phyloP scores from a whole-genome alignment of 2,329 filamentous ascomycete species.

The Westerdykella sp. region DNA sequence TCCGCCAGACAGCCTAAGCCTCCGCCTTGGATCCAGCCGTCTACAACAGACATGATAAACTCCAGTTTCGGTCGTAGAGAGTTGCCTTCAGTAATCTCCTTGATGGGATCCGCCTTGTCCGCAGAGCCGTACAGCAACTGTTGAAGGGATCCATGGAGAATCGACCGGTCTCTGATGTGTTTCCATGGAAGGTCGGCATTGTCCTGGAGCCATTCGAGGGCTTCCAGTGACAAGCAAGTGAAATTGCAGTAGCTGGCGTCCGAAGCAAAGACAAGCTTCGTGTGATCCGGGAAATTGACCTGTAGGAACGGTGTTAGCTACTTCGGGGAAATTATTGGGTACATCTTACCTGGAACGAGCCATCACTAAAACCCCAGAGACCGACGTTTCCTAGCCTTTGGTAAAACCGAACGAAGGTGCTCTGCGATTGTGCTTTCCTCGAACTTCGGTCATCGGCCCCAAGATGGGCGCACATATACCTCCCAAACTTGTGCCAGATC shows the following conservation, averaged over 20 bases:
- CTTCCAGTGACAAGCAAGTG: conserved; percentile 67
- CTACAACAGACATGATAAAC: conserved; percentile 62
- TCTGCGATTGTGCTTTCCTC: conserved; percentile 39
- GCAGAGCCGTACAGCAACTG: conserved; percentile 59
- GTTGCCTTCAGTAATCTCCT: conserved; percentile 61
- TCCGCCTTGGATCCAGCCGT: conserved; percentile 64
- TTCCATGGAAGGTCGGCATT: conserved; percentile 59
- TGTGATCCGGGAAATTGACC: conserved; percentile 86
- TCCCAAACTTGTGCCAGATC: conserved; percentile 63
- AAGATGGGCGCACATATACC: conserved; percentile 55
- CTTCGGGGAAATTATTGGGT: background rate
- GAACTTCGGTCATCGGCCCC: conserved; percentile 44
- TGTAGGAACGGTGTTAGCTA: conserved; percentile 27
- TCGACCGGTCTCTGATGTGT: conserved; percentile 62
- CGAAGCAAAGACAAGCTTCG: conserved; percentile 71
- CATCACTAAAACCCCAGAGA: conserved; percentile 75
- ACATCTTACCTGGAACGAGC: conserved; percentile 61
- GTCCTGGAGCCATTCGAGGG: conserved; percentile 57
- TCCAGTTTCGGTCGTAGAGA: conserved; percentile 67
- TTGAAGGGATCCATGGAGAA: conserved; percentile 65
- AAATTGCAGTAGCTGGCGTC: conserved; percentile 72
- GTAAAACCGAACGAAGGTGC: conserved; percentile 67
- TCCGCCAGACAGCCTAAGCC: conserved; percentile 54
- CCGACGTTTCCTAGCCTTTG: conserved; percentile 75
- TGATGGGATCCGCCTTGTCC: conserved; percentile 44